Evolutionary conservation across 2,329 filamentous ascomycete genomes (phyloP), one percentile per base, ranked within the genome.

Genomic region (Raffaelea albimanens): DNA sequence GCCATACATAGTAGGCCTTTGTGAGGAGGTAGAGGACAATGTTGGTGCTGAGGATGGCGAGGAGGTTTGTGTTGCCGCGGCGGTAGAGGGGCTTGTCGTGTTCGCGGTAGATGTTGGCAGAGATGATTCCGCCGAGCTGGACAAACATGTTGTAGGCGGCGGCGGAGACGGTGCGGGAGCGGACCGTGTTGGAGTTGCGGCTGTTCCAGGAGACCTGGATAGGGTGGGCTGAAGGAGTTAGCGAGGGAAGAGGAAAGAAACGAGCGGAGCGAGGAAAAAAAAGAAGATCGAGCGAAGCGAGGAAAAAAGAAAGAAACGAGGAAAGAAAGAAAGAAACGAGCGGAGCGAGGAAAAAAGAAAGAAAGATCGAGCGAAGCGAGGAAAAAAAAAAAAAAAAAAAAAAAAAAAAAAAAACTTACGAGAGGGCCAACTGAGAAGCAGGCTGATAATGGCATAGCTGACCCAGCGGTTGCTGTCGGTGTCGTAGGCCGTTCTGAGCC

Each of bases 161-260:
- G 9, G 34, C 34, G 5, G 34, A 38, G 13, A 38, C 34, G 5
- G 80, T 76, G 9, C 80, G 67, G 5, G 76, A 78, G 14, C 79
- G 68, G 9, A 84, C 77, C 2, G 72, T 70, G 52, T 80, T 78
- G 1, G 77, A 74, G 56, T 83, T 84, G 40, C 74, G 65, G 1
- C 65, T 68, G 51, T 65, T 67, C 67, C 69, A 72, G 13, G 58
- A 67, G 2, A 71, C 69, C 52, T 71, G 67, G 22, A 73, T 69
- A 0, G 70, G 65, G 50, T 74, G 69, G 8, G 34, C 34, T 38
- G 34, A n/a, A 38, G 7, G 18, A 10, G 34, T 38, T 38, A 38
- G 34, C n/a, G n/a, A n/a, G n/a, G n/a, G n/a, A n/a, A n/a, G n/a
- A n/a, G n/a, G n/a, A n/a, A n/a, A n/a, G n/a, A n/a, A n/a, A n/a